Evolutionary conservation across 352 stramenopile genomes (phyloP), one percentile per base, ranked within the genome.

Genomic region (Paralagenidium karlingii): DNA sequence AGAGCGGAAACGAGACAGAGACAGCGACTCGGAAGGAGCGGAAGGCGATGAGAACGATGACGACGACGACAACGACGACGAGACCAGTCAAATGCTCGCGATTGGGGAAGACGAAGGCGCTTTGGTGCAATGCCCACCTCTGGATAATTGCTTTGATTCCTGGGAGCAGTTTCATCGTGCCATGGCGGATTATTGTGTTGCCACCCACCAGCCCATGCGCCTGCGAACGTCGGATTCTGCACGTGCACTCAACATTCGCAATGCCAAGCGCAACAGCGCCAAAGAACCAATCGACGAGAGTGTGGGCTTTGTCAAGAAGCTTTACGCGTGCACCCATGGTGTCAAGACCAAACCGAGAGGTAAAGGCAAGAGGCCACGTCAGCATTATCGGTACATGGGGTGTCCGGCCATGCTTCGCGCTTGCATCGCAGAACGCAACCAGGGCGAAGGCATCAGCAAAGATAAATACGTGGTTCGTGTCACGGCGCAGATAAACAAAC

Each of bases 271-370:
- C 24, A 88, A 88, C 54, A 88, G 75, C 22, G 38, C 80, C 32
- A 88, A 88, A 44, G 68, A 82, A 38, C 75, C 75, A n/a, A 85
- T 88, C 55, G 75, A 88, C 42, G 75, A 88, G 45, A 84, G 66
- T 40, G 59, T 88, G 16, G 75, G 75, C 8, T 88, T 88, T 34
- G 75, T 88, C 15, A 88, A 88, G 53, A 88, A 88, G 33, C 58
- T 88, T 3, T 88, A 88, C 27, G 52, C 85, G 40, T 88, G 75
- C 51, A 88, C 75, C 24, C 75, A 88, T 24, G 75, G 75, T 28
- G 75, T 88, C 19, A 88, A 88, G 51, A 82, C 75, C 21, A 88
- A 88, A 54, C 75, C 75, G 15, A 60, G 75, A 24, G 75, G 75
- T 31, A 88, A 88, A 43, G 75, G 75, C 18, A 88, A 88, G 40